Evolutionary conservation across 768 basidiomycete species (phyloP).

Genomic region (Leccinum incarnatum): DNA sequence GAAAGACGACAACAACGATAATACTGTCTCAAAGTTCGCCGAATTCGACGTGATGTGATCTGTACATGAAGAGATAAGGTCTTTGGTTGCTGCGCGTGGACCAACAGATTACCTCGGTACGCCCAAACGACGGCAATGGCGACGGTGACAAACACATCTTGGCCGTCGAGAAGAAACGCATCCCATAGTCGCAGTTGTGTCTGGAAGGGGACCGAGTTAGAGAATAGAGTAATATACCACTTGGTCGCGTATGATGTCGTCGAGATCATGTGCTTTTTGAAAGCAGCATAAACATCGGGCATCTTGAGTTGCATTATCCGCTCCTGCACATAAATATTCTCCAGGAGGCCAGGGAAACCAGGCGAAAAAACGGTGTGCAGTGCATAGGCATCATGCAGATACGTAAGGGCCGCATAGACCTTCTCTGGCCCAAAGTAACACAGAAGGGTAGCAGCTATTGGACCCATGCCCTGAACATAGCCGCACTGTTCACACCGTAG

Average conservation of each 20-base stretch:
- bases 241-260: slow-evolving; percentile 97
- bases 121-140: slow-evolving; percentile 90
- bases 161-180: slow-evolving; percentile 85
- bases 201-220: slow-evolving; percentile 94
- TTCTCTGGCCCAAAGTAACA: slow-evolving; percentile 92
- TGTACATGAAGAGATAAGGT: slow-evolving; percentile 30
- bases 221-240: slow-evolving; percentile 98
- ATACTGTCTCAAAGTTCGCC: slow-evolving; percentile 88
- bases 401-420: slow-evolving; percentile 79
- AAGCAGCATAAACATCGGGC: slow-evolving; percentile 85
- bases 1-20: slow-evolving; percentile 89
- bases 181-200: slow-evolving; percentile 96
- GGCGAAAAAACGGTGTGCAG: slow-evolving; percentile 89
- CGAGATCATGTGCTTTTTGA: slow-evolving; percentile 85
- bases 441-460: slow-evolving; percentile 90
- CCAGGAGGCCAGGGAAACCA: slow-evolving; percentile 93
- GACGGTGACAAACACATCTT: slow-evolving; percentile 82
- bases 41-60: slow-evolving; percentile 79
- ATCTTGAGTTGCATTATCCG: slow-evolving; percentile 81
- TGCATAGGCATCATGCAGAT: slow-evolving; percentile 84
- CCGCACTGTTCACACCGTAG: slow-evolving; percentile 83
- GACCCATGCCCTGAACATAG: slow-evolving; percentile 99
- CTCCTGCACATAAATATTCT: slow-evolving; percentile 96
- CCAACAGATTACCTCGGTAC: slow-evolving; percentile 63
- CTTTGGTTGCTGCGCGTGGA: background rate